A percentile compares a stretch with the other conserved stretches of the same genome.
Conservation (phyloP, 345 rosid genomes). For the Eucalyptus regnans region DNA sequence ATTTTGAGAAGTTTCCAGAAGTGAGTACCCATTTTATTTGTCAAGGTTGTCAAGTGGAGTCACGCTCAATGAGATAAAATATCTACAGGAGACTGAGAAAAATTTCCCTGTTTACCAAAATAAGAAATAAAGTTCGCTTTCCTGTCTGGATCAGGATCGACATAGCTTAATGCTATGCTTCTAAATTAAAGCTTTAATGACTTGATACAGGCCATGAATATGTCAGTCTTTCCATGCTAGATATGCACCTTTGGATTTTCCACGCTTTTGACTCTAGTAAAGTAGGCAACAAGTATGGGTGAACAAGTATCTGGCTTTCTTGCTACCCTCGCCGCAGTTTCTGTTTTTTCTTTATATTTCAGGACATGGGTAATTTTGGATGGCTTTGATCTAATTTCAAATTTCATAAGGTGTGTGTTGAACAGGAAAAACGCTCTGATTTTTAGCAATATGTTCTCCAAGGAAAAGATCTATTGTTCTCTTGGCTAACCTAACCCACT, state of each 20-base stretch:
- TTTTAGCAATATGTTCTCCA: background rate
- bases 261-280: background rate
- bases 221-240: background rate
- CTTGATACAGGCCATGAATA: background rate
- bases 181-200: background rate
- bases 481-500: background rate
- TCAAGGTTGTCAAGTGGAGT: background rate
- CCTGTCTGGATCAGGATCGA: background rate
- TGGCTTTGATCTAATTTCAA: background rate
- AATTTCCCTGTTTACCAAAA: no score
- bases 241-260: background rate
- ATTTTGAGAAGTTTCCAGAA: constrained; percentile 95
- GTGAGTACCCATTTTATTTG: constrained; percentile 29
- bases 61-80: background rate
- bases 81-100: background rate
- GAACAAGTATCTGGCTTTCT: background rate
- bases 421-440: background rate
- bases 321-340: background rate
- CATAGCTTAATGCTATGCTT: background rate
- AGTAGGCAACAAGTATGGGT: background rate
- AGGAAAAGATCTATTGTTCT: background rate
- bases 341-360: background rate
- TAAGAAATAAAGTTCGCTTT: background rate
- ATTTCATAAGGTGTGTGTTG: background rate
- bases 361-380: background rate